Evolutionary conservation across 2,329 filamentous ascomycete genomes (phyloP).

Genomic region (Alternaria longipes): DNA sequence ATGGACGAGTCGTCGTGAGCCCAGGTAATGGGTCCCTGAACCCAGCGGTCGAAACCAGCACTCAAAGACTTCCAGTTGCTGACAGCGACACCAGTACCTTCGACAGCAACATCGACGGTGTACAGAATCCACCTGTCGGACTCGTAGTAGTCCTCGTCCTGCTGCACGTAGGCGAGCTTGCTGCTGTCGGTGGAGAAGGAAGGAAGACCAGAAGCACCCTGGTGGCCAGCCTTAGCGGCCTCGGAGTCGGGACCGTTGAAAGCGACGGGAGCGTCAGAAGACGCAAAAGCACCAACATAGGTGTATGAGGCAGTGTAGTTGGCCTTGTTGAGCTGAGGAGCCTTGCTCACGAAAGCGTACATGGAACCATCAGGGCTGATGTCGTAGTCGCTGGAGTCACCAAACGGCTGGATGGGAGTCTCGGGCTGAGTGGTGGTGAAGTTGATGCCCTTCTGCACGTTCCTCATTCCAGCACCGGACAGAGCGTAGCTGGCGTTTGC

Average conservation of each 20-base stretch:
- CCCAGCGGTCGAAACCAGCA: conserved; percentile 43
- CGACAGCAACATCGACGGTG: conserved; percentile 39
- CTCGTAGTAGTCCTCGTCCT: conserved; percentile 73
- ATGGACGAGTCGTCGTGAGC: conserved; percentile 44
- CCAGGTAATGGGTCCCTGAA: conserved; percentile 42
- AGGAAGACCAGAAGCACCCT: conserved; percentile 74
- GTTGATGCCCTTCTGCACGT: conserved; percentile 70
- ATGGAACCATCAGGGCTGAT: conserved; percentile 71
- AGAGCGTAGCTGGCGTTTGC: conserved; percentile 40
- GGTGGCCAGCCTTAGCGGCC: conserved; percentile 52
- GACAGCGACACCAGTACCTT: conserved; percentile 29
- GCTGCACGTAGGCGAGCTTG: conserved; percentile 79
- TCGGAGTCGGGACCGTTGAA: conserved; percentile 46
- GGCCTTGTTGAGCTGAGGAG: conserved; percentile 74
- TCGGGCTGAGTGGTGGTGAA: conserved; percentile 64
- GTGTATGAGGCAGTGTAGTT: conserved; percentile 83
- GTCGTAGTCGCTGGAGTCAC: conserved; percentile 80
- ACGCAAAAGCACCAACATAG: conserved; percentile 74
- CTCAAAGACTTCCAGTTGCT: conserved; percentile 46
- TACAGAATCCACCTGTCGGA: conserved; percentile 73
- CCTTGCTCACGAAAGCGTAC: conserved; percentile 73
- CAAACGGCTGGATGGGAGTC: conserved; percentile 79
- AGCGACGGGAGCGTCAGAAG: conserved; percentile 57
- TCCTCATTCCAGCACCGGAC: conserved; percentile 51
- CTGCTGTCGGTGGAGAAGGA: conserved; percentile 78